Conservation (phyloP, 2,329 filamentous ascomycete species). For the Fusarium sp. region DNA sequence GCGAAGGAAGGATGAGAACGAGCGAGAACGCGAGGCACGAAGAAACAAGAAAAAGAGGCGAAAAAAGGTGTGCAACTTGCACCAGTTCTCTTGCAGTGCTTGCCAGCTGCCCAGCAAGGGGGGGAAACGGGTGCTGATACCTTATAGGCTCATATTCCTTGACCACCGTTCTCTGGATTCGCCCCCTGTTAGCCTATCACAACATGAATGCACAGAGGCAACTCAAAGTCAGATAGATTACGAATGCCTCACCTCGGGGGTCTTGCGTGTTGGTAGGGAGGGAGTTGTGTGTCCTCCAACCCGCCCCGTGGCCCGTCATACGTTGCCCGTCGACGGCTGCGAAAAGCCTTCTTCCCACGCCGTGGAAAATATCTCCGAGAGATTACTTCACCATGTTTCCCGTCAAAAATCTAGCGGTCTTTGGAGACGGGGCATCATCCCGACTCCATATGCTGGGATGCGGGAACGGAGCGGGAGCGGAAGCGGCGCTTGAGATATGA, state of each 20-base stretch:
- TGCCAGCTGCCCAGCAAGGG: constrained; percentile 26
- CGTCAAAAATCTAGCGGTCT: background rate
- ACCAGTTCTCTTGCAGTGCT: constrained; percentile 35
- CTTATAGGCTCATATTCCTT: constrained; percentile 21
- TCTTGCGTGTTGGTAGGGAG: background rate
- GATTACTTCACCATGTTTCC: constrained; percentile 6
- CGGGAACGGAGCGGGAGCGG: background rate
- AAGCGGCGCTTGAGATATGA: background rate
- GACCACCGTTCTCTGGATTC: background rate
- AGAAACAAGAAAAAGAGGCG: constrained; percentile 21
- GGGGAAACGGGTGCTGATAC: constrained; percentile 14
- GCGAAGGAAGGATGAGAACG: constrained; percentile 4
- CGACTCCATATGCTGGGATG: constrained; percentile 9
- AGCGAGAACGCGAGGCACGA: constrained; percentile 15
- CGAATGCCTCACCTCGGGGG: constrained; percentile 2
- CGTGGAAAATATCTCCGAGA: constrained; percentile 2
- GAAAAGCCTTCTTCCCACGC: constrained; percentile 8
- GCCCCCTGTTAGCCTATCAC: constrained; percentile 29
- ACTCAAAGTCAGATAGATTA: constrained; percentile 25
- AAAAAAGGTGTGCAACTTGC: constrained; percentile 31
- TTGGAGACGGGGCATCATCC: constrained; percentile 1
- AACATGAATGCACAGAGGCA: constrained; percentile 31
- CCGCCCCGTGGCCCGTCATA: constrained; percentile 5
- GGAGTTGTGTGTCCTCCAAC: constrained; percentile 1
- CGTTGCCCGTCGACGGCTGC: constrained; percentile 9